Evolutionary conservation across 2,329 filamentous ascomycete genomes (phyloP).

Genomic region (Xylariaceae sp.): DNA sequence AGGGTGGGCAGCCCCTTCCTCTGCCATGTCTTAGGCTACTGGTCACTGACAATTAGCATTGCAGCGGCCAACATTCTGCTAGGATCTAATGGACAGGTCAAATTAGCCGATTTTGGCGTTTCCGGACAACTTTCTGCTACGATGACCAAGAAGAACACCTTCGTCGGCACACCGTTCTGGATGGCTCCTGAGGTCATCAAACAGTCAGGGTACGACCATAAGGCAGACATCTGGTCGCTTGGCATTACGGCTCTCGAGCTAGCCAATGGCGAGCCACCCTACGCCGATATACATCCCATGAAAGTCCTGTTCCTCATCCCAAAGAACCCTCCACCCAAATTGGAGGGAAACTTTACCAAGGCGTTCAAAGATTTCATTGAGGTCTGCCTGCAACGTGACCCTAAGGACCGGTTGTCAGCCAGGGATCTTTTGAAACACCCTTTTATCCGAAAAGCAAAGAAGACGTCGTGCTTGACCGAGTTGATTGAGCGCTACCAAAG

Average conservation of each 20-base stretch:
- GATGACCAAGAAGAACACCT: conserved; percentile 99
- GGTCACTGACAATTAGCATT: conserved; percentile 16
- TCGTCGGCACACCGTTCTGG: conserved; percentile 98
- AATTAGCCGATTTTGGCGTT: conserved; percentile 94
- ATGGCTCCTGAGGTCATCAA: conserved; percentile 99
- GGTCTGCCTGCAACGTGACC: conserved; percentile 81
- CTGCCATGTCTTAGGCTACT: neutral
- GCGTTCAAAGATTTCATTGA: conserved; percentile 82
- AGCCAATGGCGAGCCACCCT: conserved; percentile 87
- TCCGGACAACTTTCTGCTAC: conserved; percentile 94
- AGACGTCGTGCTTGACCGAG: conserved; percentile 94
- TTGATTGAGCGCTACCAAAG: conserved; percentile 86
- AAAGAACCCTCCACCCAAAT: conserved; percentile 80
- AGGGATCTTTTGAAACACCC: conserved; percentile 84
- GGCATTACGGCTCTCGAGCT: conserved; percentile 92
- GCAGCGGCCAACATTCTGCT: conserved; percentile 89
- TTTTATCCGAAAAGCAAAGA: conserved; percentile 87
- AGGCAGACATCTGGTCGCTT: conserved; percentile 96
- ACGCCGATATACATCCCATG: conserved; percentile 97
- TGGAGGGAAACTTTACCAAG: conserved; percentile 78
- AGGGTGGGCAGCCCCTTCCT: conserved; percentile 53
- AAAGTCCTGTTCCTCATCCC: conserved; percentile 96
- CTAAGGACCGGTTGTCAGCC: conserved; percentile 80
- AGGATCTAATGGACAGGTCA: conserved; percentile 88
- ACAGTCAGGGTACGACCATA: conserved; percentile 95